Conservation (phyloP, 306 rosid species). For the Dryas drummondii region DNA sequence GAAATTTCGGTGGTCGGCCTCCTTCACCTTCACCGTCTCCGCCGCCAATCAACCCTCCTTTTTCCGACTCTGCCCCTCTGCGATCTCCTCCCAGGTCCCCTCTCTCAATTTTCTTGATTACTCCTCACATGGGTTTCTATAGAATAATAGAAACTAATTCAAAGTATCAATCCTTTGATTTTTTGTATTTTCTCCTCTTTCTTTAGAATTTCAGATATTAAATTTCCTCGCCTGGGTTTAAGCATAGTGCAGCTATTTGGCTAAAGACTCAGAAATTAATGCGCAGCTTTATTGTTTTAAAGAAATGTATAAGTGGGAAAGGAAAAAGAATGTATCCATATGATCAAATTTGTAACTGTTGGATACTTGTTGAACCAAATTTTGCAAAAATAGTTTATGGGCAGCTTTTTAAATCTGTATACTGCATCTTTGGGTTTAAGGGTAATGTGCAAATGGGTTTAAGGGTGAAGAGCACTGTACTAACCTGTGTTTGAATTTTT, state of each 20-base stretch:
- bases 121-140: neutral
- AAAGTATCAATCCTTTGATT: neutral
- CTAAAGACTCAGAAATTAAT: neutral
- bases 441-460: neutral
- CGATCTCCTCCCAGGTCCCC: slow-evolving; percentile 2
- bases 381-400: neutral
- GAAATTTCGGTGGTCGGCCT: slow-evolving; percentile 33
- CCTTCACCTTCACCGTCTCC: slow-evolving; percentile 34
- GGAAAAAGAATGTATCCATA: neutral
- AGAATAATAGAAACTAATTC: neutral
- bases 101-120: neutral
- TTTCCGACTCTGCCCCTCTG: neutral
- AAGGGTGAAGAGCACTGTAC: neutral
- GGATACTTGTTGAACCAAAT: neutral
- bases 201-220: neutral
- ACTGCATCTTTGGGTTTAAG: neutral
- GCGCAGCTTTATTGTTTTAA: neutral
- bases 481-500: neutral
- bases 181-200: neutral
- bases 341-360: neutral
- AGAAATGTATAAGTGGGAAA: neutral
- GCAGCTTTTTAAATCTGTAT: neutral
- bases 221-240: neutral
- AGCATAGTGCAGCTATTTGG: neutral
- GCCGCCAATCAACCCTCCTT: slow-evolving; percentile 18